phyloP scores from a whole-genome alignment of 148 eudicot species.

The Nyssa sinensis region DNA sequence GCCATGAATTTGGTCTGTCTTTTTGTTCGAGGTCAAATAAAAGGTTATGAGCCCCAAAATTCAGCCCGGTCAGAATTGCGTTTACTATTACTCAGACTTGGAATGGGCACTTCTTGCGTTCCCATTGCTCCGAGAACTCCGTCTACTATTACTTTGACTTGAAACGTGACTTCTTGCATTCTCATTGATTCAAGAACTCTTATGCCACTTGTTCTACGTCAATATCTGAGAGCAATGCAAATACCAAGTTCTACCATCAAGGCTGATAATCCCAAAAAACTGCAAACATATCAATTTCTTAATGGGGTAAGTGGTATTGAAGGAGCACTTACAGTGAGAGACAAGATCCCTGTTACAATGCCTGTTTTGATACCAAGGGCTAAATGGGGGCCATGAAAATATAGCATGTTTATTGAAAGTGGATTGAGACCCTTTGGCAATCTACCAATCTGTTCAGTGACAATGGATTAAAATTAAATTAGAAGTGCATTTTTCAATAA shows the following conservation, averaged over 20 bases:
- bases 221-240: neutral
- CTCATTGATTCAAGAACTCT: too few relatives aligned
- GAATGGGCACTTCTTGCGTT: too few relatives aligned
- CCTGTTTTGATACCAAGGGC: conserved; percentile 68
- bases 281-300: neutral
- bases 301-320: neutral
- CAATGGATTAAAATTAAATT: neutral
- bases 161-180: too few relatives aligned
- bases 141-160: too few relatives aligned
- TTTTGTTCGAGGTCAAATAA: too few relatives aligned
- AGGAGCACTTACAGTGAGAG: conserved; percentile 63
- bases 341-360: conserved; percentile 64
- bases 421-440: conserved; percentile 76
- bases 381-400: conserved; percentile 48
- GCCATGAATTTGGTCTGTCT: too few relatives aligned
- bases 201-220: too few relatives aligned
- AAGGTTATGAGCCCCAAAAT: too few relatives aligned
- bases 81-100: too few relatives aligned
- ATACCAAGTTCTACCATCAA: neutral
- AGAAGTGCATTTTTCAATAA: neutral
- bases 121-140: too few relatives aligned
- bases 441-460: conserved; percentile 57
- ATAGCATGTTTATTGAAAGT: conserved; percentile 60
- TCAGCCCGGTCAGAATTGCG: too few relatives aligned
- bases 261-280: neutral